Base-by-base conservation (phyloP, 805 yeast genomes). In the Lachancea thermotolerans region DNA sequence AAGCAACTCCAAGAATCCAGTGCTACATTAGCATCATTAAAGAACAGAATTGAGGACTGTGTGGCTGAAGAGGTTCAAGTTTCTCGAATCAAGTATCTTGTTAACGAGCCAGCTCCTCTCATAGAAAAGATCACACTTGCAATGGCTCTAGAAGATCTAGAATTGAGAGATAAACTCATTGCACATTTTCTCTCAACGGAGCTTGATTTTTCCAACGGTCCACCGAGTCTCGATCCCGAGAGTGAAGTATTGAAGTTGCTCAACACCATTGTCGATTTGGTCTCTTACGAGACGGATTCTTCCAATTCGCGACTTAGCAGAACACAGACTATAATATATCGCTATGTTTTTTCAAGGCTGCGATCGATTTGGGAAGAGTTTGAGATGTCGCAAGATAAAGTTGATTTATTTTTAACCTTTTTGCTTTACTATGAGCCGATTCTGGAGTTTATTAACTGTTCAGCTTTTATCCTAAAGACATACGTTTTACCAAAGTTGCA, bases 401-500 rank as follows among this genome's bases (percentile, higher is more conserved):
- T 43, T 9, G 29, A 33, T 30, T 29, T 10, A 2, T 18, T 55
- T 11, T 42, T 56, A 10, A 40, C 53, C 2, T 15, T 49, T 21
- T 15, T 59, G 10, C 29, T 57, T 10, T 50, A 57, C 34, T 59
- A 50, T 37, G 58, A 56, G 34, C 34, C 48, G 2, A 39, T 57
- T 1, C 31, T 60, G n/a, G 47, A 43, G 16, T 59, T 51, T 38
- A 54, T 56, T 14, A 47, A 43, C 27, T 48, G 54, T 38, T 47
- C 40, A 14, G 53, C 61, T 3, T 55, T 56, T 36, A 42, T 76
- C 11, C 39, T 65, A 3, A 44, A 54, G 5, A 55, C 53, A 2
- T 56, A 60, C 4, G 54, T 79, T 2, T 42, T 62, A 0, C 77
- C 78, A 0, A 67, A 63, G 30, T 55, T 79, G 3, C 34, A 53